A percentile compares a stretch with the other conserved stretches of the same genome.
Conservation (phyloP, 2,329 filamentous ascomycete species). For the Fusarium illudens region DNA sequence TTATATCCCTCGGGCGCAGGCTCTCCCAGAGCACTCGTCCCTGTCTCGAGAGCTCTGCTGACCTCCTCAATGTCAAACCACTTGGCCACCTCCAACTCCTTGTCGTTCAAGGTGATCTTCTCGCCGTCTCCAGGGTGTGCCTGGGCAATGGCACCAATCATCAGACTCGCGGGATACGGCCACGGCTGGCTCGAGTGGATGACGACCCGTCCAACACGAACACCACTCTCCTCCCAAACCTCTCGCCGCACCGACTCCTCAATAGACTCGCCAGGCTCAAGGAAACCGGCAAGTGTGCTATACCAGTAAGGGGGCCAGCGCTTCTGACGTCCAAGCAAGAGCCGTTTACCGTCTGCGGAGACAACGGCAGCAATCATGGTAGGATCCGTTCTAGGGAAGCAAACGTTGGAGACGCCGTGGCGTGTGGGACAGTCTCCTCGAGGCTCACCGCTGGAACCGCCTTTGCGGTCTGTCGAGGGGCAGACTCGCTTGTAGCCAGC, state of each 20-base stretch:
- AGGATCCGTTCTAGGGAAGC: constrained; percentile 91
- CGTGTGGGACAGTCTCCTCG: constrained; percentile 82
- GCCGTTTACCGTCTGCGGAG: constrained; percentile 76
- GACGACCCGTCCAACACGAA: constrained; percentile 77
- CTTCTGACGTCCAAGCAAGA: constrained; percentile 86
- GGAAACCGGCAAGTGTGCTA: constrained; percentile 86
- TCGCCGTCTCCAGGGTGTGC: constrained; percentile 77
- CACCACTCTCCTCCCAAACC: constrained; percentile 87
- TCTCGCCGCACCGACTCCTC: constrained; percentile 86
- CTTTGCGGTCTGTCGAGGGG: constrained; percentile 71
- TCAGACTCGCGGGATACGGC: constrained; percentile 85
- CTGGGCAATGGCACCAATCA: constrained; percentile 90
- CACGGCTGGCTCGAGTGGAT: constrained; percentile 87
- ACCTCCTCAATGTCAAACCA: constrained; percentile 90
- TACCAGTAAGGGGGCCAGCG: constrained; percentile 88
- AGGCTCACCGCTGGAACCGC: constrained; percentile 55
- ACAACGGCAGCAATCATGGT: constrained; percentile 96
- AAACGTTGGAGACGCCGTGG: constrained; percentile 86
- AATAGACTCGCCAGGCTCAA: constrained; percentile 84
- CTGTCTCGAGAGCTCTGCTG: constrained; percentile 73
- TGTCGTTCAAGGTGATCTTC: constrained; percentile 84
- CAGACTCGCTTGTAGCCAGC: constrained; percentile 84
- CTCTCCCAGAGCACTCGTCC: constrained; percentile 72
- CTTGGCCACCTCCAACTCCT: constrained; percentile 86
- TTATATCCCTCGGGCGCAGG: constrained; percentile 71